Conservation (phyloP, 441 rosid genomes). For the Populus trichocarpa region DNA sequence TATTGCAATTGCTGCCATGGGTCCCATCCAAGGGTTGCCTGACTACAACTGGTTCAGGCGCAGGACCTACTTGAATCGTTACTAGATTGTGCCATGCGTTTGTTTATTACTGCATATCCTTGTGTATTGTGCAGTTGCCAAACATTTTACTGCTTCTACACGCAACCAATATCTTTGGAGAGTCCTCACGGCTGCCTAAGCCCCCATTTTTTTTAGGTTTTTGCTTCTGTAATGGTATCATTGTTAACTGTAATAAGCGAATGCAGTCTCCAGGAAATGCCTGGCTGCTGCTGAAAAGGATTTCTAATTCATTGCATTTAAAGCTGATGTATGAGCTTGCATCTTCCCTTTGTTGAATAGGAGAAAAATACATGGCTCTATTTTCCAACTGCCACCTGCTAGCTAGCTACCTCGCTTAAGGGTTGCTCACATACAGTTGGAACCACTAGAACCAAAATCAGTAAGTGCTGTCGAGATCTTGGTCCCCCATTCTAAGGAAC, state of each 20-base stretch:
- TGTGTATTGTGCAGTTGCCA: constrained; percentile 1
- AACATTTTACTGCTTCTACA: constrained; percentile 24
- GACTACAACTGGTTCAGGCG: constrained; percentile 99
- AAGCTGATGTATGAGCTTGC: neutral
- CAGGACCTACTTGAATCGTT: constrained; percentile 94
- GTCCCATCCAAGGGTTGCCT: constrained; percentile 82
- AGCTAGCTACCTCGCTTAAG: neutral
- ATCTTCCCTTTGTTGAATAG: neutral
- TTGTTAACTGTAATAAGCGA: constrained; percentile 25
- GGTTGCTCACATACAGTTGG: neutral
- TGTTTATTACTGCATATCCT: constrained; percentile 3
- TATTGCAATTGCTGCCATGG: constrained; percentile 91
- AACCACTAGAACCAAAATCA: neutral
- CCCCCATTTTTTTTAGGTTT: constrained; percentile 10
- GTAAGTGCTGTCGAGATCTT: neutral
- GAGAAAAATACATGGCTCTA: neutral
- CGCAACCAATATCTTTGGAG: constrained; percentile 9
- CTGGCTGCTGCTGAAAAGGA: constrained; percentile 1
- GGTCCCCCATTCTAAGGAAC: neutral
- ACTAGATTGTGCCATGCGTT: constrained; percentile 34
- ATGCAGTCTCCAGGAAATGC: constrained; percentile 20
- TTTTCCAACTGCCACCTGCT: neutral
- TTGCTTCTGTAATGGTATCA: constrained; percentile 19
- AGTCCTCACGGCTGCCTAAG: constrained; percentile 15
- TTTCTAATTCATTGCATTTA: neutral